A percentile compares a stretch with the other conserved stretches of the same genome.
phyloP scores from a whole-genome alignment of 1,139 yeast species.

The Yamadazyma blattariae region DNA sequence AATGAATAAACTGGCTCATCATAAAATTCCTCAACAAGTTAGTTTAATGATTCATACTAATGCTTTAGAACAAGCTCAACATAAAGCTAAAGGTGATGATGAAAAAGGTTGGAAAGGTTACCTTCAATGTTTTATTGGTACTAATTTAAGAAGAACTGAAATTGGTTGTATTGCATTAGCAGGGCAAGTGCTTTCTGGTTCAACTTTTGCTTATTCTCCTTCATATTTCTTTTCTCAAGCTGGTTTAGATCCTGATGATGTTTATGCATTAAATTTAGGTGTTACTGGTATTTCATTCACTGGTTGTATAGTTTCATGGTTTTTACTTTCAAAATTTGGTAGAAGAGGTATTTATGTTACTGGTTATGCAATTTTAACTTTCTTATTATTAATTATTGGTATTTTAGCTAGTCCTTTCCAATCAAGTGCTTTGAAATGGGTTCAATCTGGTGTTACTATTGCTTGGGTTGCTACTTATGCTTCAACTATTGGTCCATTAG shows the following conservation, averaged over 20 bases:
- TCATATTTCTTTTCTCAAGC: slow-evolving; percentile 21
- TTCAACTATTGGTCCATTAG: slow-evolving; percentile 24
- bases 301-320: slow-evolving; percentile 18
- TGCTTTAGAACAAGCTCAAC: slow-evolving; percentile 22
- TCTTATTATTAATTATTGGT: slow-evolving; percentile 42
- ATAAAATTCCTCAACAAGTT: slow-evolving; percentile 17
- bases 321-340: slow-evolving; percentile 17
- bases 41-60: slow-evolving; percentile 25
- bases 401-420: slow-evolving; percentile 33
- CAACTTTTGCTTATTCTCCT: slow-evolving; percentile 20
- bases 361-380: slow-evolving; percentile 18
- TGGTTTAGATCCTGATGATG: slow-evolving; percentile 15
- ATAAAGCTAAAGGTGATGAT: slow-evolving; percentile 12
- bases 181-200: slow-evolving; percentile 21
- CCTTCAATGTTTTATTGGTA: slow-evolving; percentile 22
- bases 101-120: slow-evolving; percentile 20
- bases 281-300: slow-evolving; percentile 21
- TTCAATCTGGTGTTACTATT: slow-evolving; percentile 21
- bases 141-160: slow-evolving; percentile 24
- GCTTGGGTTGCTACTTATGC: slow-evolving; percentile 24
- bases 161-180: slow-evolving; percentile 22
- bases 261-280: slow-evolving; percentile 25
- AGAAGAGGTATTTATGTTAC: slow-evolving; percentile 18
- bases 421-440: slow-evolving; percentile 19
- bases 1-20: slow-evolving; percentile 16